phyloP scores from a whole-genome alignment of 2,329 filamentous ascomycete genomes.

The Hypoxylon sp. region DNA sequence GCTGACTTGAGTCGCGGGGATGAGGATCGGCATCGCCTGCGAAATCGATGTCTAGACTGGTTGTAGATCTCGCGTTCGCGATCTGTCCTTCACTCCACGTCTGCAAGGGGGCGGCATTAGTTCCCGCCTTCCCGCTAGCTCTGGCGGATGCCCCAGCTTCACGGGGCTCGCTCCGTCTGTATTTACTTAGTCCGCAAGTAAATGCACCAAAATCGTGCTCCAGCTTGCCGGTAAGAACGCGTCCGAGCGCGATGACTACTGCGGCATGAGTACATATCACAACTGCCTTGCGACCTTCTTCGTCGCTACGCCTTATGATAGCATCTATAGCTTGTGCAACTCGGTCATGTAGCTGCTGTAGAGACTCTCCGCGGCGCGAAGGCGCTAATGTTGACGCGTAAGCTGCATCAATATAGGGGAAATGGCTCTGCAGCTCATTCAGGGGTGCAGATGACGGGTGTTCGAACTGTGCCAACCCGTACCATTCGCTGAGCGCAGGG shows the following conservation, averaged over 20 bases:
- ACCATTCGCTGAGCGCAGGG: constrained; percentile 81
- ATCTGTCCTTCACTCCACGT: constrained; percentile 18
- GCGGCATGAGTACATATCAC: constrained; percentile 91
- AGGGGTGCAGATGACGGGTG: constrained; percentile 80
- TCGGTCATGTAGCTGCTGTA: constrained; percentile 81
- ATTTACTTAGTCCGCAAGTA: constrained; percentile 82
- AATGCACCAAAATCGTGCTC: constrained; percentile 85
- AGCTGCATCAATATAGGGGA: constrained; percentile 65
- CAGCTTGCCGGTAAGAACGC: constrained; percentile 79
- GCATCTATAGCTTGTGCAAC: constrained; percentile 73
- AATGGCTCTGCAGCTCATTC: constrained; percentile 68
- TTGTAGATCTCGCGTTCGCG: constrained; percentile 44
- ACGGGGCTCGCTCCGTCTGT: constrained; percentile 44
- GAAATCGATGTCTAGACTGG: constrained; percentile 24
- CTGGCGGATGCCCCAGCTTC: not conserved
- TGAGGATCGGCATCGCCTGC: constrained; percentile 36
- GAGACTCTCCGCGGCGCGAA: constrained; percentile 77
- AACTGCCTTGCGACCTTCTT: constrained; percentile 72
- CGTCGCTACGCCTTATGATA: constrained; percentile 77
- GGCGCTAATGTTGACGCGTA: constrained; percentile 74
- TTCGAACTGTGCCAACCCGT: constrained; percentile 82
- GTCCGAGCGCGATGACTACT: constrained; percentile 83
- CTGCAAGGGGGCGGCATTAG: constrained; percentile 4
- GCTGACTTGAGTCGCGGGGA: constrained; percentile 45
- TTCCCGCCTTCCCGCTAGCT: constrained; percentile 10